phyloP scores from a whole-genome alignment of 345 rosid genomes.

The Citrus medica region DNA sequence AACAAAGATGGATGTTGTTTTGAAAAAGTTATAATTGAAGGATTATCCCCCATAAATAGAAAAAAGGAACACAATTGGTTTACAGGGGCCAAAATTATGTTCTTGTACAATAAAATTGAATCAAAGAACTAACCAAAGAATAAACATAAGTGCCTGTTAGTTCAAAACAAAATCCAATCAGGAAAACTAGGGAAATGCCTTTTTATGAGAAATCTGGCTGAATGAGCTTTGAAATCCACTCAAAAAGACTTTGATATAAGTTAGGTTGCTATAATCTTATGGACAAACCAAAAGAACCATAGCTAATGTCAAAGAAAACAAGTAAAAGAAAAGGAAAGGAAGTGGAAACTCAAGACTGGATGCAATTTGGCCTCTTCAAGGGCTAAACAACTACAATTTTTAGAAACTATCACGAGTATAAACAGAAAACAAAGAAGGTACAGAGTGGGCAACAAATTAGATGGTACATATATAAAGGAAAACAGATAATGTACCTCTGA shows the following conservation, averaged over 20 bases:
- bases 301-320: neutral
- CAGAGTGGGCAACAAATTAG: constrained; percentile 5
- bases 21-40: neutral
- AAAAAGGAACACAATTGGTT: neutral
- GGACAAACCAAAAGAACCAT: neutral
- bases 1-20: neutral
- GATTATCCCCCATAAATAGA: neutral
- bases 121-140: neutral
- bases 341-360: neutral
- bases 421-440: neutral
- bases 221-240: neutral
- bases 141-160: too few relatives aligned
- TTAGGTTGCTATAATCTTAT: neutral
- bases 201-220: neutral
- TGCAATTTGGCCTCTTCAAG: constrained; percentile 1
- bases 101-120: neutral
- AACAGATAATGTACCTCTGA: constrained; percentile 56
- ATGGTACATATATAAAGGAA: neutral
- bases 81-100: neutral
- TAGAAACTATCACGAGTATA: neutral
- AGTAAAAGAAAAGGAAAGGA: neutral
- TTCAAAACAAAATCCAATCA: neutral
- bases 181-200: neutral
- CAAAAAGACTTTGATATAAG: neutral
- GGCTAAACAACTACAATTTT: neutral